Conservation (phyloP, 1,284 basidiomycete species). For the Cryptococcus sp. region DNA sequence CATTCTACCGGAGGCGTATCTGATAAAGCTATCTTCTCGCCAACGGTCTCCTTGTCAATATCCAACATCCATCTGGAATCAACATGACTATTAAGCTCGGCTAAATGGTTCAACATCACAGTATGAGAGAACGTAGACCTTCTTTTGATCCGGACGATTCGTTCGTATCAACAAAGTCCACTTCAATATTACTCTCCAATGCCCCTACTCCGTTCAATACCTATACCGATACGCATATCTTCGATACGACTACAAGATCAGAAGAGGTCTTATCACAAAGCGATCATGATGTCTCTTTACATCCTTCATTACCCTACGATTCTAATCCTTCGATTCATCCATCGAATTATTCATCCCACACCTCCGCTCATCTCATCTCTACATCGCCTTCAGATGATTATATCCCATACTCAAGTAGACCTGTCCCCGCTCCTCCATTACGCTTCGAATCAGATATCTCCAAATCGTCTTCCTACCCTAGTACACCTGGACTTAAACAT, state of each 20-base stretch:
- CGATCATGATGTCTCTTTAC: background rate
- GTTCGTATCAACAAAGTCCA: no score
- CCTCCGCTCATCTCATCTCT: constrained; percentile 1
- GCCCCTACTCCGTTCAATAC: constrained; percentile 37
- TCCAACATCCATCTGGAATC: no score
- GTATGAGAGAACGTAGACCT: no score
- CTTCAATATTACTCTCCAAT: background rate
- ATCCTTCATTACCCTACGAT: background rate
- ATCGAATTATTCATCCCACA: background rate
- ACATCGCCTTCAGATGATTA: constrained; percentile 4
- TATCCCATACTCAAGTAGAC: constrained; percentile 28
- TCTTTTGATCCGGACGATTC: no score
- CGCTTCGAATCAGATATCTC: background rate
- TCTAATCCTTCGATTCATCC: background rate
- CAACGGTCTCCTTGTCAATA: no score
- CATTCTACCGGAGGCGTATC: no score
- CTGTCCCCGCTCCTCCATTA: constrained; percentile 32
- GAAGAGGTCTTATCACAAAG: background rate
- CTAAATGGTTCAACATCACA: no score
- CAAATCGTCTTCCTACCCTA: background rate
- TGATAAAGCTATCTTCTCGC: no score
- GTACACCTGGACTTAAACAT: background rate
- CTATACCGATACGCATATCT: constrained; percentile 9
- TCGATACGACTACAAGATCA: background rate
- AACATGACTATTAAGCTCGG: no score